Base-by-base conservation (phyloP, 2,329 filamentous ascomycete species). In the Neofusicoccum umdonicola region DNA sequence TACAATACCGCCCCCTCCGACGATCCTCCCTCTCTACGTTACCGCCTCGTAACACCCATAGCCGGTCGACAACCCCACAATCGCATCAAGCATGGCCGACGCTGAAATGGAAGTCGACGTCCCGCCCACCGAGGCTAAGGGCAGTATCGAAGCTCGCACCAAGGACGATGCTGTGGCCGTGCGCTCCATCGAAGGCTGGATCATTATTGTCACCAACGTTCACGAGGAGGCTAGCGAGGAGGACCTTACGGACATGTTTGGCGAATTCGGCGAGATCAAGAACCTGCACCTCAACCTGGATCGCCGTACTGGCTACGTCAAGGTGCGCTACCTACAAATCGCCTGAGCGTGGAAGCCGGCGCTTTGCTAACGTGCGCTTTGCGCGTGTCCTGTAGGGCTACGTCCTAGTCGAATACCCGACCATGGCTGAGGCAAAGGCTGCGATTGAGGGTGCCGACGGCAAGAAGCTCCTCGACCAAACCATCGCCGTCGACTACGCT, bases 221-320 rank as follows among this genome's bases (percentile, higher is more conserved):
- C 91, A 95, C 80, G 91, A 95, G 75, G 91, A 95, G 77, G 90
- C 91, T 57, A 90, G 89, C 70, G 91, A 95, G 79, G 91, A 95
- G 80, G 88, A 91, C 51, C 77, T 95, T 64, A 90, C 90, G 72
- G 92, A 95, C 76, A 84, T 88, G 76, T 95, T 95, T 76, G 90
- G 87, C 72, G 91, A 95, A 71, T 95, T 85, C 73, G 92, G 92
- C 71, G 90, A 94, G 79, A 92, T 95, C 73, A 93, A 93, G 84
- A 95, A 95, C 74, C 76, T 94, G 74, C 91, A 95, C 73, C 79
- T 95, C 74, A 95, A 95, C 74, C 81, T 95, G 67, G 91, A 95
- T 75, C 84, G 91, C 62, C 83, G 92, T 72, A 94, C 90, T 67
- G 91, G 91, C 74, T 95, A 94, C 73, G 91, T 94, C 71, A 95